Evolutionary conservation across 352 stramenopile genomes (phyloP), one percentile per base, ranked within the genome.

Genomic region (Ophiocytium majus): DNA sequence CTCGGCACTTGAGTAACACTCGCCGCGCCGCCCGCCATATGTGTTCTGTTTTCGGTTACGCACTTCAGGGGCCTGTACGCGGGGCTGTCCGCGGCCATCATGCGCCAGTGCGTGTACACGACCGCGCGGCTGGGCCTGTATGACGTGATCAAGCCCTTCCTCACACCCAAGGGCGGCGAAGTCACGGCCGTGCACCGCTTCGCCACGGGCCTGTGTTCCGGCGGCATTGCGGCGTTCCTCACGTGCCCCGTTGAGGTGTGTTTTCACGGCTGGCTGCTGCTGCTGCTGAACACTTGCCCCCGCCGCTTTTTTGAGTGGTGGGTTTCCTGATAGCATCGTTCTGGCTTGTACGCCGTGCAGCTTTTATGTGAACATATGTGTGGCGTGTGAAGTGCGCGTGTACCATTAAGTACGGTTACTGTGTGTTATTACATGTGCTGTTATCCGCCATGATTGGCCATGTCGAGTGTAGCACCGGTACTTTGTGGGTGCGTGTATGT

Each of bases 31-130:
- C n/a, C n/a, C n/a, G n/a, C n/a, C n/a, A n/a, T n/a, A n/a, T n/a
- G n/a, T n/a, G n/a, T n/a, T n/a, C n/a, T n/a, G n/a, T n/a, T n/a
- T n/a, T n/a, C n/a, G n/a, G n/a, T n/a, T n/a, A n/a, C n/a, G n/a
- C n/a, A n/a, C 74, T 63, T 83, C 78, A 76, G 23, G 19, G 86
- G 86, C 43, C 66, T 91, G 81, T 91, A 91, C 83, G 83, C 81
- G 31, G 87, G 91, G 0, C 85, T 93, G 34, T 91, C 89, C 10
- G 91, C 91, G 34, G 89, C 90, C 33, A 85, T 93, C 23, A 91
- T 88, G 57, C 84, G 91, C 37, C 91, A 93, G 85, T 90, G 89
- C 9, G 88, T 90, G 37, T 93, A 93, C 85, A 91, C 90, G 32
- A 93, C 91, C 1, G 86, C 90, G 50, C 87, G 91, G 19, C 80